Evolutionary conservation across 352 stramenopile species (phyloP).

Genomic region (Phytophthora sp.): DNA sequence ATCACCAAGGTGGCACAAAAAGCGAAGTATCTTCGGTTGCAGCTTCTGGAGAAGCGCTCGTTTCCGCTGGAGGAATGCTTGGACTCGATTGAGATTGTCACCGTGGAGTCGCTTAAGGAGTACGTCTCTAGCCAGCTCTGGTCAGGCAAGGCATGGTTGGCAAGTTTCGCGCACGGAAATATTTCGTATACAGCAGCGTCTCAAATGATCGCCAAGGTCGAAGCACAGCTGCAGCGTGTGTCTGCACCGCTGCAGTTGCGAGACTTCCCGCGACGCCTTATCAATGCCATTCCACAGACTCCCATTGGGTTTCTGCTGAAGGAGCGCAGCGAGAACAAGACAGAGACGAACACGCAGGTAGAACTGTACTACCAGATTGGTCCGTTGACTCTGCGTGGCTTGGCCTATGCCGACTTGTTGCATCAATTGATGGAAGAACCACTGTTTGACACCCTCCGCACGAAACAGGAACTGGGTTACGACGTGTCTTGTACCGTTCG

Average conservation of each 20-base stretch:
- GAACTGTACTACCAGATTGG: conserved; percentile 91
- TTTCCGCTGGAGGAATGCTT: conserved; percentile 60
- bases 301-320: conserved; percentile 57
- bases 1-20: conserved; percentile 65
- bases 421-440: conserved; percentile 91
- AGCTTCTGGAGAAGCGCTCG: conserved; percentile 58
- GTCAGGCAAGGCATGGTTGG: conserved; percentile 51
- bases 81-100: conserved; percentile 49
- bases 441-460: conserved; percentile 87
- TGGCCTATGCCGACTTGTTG: conserved; percentile 84
- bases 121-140: conserved; percentile 61
- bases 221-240: conserved; percentile 48
- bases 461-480: conserved; percentile 90
- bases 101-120: conserved; percentile 39
- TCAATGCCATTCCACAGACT: conserved; percentile 58
- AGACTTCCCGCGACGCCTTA: conserved; percentile 55
- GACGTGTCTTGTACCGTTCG: conserved; percentile 89
- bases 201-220: conserved; percentile 48
- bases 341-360: conserved; percentile 85
- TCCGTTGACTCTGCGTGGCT: conserved; percentile 56
- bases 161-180: conserved; percentile 81
- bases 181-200: conserved; percentile 42
- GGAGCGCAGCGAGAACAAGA: conserved; percentile 68
- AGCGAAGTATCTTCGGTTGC: conserved; percentile 67
- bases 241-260: conserved; percentile 34